Evolutionary conservation across 768 basidiomycete genomes (phyloP), one percentile per base, ranked within the genome.

Genomic region (Amanita fuliginea): DNA sequence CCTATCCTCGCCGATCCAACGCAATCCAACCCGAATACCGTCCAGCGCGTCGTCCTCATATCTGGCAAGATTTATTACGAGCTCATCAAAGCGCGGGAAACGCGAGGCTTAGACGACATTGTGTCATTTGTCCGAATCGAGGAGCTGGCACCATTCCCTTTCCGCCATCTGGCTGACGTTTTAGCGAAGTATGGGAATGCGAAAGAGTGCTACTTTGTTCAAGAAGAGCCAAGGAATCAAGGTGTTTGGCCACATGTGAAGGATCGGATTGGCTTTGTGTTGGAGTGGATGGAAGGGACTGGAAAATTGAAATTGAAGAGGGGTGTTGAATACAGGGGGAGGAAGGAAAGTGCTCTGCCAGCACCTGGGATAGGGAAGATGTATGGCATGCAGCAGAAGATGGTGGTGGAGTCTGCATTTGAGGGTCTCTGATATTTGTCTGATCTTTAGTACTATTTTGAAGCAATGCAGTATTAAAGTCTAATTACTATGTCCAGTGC

Each of bases 21-120:
- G 8, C 45, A 13, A 32, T 32, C 55, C 11, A 56, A 72, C 54
- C 51, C 61, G 4, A 54, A 57, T 2, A 62, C 66, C 10, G 77
- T 77, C 18, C 68, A 78, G 54, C 79, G 84, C 3, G 71, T 95
- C n/a, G 70, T 91, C 21, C 60, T 92, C 37, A 68, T 90, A 43
- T 76, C 81, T 0, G 92, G 92, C 10, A 95, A 95, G 67, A 63
- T 91, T 1, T 95, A 89, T 66, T 94, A 94, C 64, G 89, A 93
- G 18, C 78, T 95, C 11, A 65, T 75, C 53, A 87, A 84, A 54
- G 78, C 84, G 50, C 79, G 89, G 6, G 65, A 77, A 32, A 63
- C 70, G 4, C 70, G 67, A 14, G 67, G 67, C 1, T 60, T 82
- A 6, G 65, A 72, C 13, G 68, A 71, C 40, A 58, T 63, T 0